Evolutionary conservation across 192 early-diverging fungal species (phyloP).

Genomic region (Entrophospora sp.): DNA sequence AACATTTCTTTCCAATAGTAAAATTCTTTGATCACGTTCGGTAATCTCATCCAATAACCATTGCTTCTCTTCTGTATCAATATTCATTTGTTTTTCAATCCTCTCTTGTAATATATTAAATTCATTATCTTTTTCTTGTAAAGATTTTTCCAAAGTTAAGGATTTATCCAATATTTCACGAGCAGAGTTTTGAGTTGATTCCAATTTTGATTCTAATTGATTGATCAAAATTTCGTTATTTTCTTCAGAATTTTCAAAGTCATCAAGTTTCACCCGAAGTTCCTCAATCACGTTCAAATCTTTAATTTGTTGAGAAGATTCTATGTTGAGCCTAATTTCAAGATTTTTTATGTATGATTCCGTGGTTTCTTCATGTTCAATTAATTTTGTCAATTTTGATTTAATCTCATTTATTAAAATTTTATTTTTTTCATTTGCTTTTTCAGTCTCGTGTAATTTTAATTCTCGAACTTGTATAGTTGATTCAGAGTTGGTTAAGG

Average conservation of each 20-base stretch:
- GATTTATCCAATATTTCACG: neutral
- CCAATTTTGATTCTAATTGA: too few species aligned
- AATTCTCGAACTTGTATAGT: too few species aligned
- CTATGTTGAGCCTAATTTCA: slow-evolving; percentile 1
- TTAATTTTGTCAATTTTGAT: too few species aligned
- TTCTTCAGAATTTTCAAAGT: too few species aligned
- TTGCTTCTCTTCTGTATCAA: neutral
- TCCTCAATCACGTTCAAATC: too few species aligned
- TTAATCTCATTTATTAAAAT: too few species aligned
- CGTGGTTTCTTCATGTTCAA: too few species aligned
- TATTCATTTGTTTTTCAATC: neutral
- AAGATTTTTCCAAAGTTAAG: slow-evolving; percentile 11
- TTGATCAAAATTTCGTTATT: too few species aligned
- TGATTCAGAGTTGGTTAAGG: too few species aligned
- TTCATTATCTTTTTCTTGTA: slow-evolving; percentile 18
- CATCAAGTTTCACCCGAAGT: too few species aligned
- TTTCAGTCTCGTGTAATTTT: too few species aligned
- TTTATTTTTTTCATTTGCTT: neutral
- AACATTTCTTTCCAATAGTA: neutral
- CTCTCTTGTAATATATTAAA: neutral
- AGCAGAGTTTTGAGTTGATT: neutral
- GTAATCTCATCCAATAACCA: neutral
- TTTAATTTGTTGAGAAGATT: slow-evolving; percentile 22
- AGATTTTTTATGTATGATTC: too few species aligned
- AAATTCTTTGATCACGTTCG: neutral